Evolutionary conservation across 345 rosid species (phyloP), one percentile per base, ranked within the genome.

Genomic region (Dipteronia sinensis): DNA sequence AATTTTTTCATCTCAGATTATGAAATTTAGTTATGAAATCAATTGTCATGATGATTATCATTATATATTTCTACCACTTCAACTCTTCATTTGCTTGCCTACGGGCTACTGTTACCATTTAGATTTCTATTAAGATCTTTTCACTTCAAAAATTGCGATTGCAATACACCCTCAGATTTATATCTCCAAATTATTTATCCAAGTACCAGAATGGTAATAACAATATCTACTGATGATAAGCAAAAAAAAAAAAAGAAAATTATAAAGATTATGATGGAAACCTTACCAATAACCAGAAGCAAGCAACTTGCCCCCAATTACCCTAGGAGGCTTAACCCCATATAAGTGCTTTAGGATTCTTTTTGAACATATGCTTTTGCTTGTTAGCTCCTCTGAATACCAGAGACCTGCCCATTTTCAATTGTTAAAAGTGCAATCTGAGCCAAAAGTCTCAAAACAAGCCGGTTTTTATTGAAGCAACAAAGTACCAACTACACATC

Each of bases 201-300:
- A 34, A 3, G 38, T n/a, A 72, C 58, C n/a, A 53, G 62, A 78
- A 61, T 46, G 42, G 58, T 47, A 61, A 51, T 16, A 49, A 44
- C 63, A 16, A 59, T 22, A 19, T 51, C n/a, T 4, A 51, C 19
- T 0, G 58, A 53, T 25, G 20, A 51, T 55, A 34, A 67, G 65
- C 9, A 3, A 59, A 66, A 13, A n/a, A n/a, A n/a, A n/a, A n/a
- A 75, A 9, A 58, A n/a, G 0, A 61, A 17, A 65, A 34, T 12
- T 29, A 66, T 56, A 58, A 25, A 40, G 4, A 42, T n/a, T 34
- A 46, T n/a, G 17, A 29, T 47, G 25, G 76, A 23, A 59, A 76
- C 72, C 82, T 82, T 84, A 96, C 99, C 99, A 90, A 85, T 87
- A 96, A 80, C 97, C 97, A 81, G 99, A 96, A 83, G 94, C 98